Conservation (phyloP, 2,329 filamentous ascomycete species). For the Pezicula radicicola region DNA sequence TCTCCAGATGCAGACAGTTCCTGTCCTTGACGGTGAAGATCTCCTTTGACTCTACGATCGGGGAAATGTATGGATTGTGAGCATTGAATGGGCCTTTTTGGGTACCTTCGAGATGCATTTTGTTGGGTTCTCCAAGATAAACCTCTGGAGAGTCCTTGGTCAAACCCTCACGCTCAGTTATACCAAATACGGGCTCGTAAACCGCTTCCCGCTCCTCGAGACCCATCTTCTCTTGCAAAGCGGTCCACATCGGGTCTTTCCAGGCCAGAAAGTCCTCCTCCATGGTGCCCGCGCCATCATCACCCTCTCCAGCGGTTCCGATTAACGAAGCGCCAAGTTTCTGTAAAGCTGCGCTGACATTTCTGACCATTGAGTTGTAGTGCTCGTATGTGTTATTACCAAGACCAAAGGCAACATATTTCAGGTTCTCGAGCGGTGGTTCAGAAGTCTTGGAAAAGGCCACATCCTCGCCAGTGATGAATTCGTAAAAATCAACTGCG, state of each 20-base stretch:
- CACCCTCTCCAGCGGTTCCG: conserved; percentile 87
- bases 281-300: conserved; percentile 98
- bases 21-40: conserved; percentile 85
- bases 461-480: conserved; percentile 78
- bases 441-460: conserved; percentile 75
- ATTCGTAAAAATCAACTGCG: conserved; percentile 98
- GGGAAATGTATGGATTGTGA: conserved; percentile 95
- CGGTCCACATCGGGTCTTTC: conserved; percentile 99
- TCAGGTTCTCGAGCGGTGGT: conserved; percentile 75
- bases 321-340: conserved; percentile 83
- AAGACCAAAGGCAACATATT: conserved; percentile 92
- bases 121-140: conserved; percentile 94
- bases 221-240: conserved; percentile 76
- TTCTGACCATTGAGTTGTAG: conserved; percentile 98
- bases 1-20: conserved; percentile 95
- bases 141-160: conserved; percentile 75
- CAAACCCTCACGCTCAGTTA: conserved; percentile 73
- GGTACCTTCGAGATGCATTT: conserved; percentile 84
- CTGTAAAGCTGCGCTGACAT: conserved; percentile 76
- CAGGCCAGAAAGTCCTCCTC: conserved; percentile 98
- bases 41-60: conserved; percentile 86
- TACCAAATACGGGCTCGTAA: conserved; percentile 88
- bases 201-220: conserved; percentile 94
- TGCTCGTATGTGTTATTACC: conserved; percentile 99
- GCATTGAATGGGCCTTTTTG: conserved; percentile 90